A percentile compares a stretch with the other conserved stretches of the same genome.
Evolutionary conservation across 371 early-diverging fungal species (phyloP).

Genomic region (Apophysomyces trapeziformis): DNA sequence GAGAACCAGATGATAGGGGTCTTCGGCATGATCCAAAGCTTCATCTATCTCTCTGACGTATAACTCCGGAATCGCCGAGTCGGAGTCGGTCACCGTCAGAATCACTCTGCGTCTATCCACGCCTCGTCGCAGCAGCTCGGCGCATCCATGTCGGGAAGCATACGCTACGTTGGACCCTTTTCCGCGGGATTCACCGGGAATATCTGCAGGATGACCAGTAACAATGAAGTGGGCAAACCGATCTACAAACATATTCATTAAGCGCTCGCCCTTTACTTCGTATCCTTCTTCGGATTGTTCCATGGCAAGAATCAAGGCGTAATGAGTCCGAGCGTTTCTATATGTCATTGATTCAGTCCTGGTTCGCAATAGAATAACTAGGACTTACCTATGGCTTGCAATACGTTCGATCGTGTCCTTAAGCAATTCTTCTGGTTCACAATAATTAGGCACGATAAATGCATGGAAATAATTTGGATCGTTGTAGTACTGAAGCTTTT

Average conservation of each 20-base stretch:
- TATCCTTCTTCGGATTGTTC: constrained; percentile 68
- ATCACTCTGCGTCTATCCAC: constrained; percentile 56
- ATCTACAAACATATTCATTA: constrained; percentile 56
- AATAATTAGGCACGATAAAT: constrained; percentile 69
- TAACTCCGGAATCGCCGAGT: constrained; percentile 51
- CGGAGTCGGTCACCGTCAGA: constrained; percentile 60
- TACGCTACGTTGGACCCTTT: constrained; percentile 79
- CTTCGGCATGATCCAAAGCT: constrained; percentile 37
- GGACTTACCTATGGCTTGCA: constrained; percentile 44
- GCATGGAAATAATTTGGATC: constrained; percentile 45
- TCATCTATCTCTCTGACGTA: constrained; percentile 50
- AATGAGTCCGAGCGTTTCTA: constrained; percentile 48
- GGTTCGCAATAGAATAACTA: background rate
- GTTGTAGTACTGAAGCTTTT: constrained; percentile 33
- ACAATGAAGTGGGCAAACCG: constrained; percentile 54
- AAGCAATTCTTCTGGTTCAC: constrained; percentile 54
- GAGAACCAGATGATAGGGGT: constrained; percentile 59
- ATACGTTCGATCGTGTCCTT: constrained; percentile 48
- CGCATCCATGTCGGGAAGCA: constrained; percentile 58
- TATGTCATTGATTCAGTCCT: background rate
- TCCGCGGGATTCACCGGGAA: constrained; percentile 77
- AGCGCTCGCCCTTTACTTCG: constrained; percentile 61
- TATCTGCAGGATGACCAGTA: constrained; percentile 71
- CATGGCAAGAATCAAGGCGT: constrained; percentile 77
- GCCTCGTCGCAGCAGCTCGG: constrained; percentile 34